These are phyloP conservation scores for Plasmopara viticola DNA, from an alignment of 352 stramenopile genomes.

Conservation along the genomic window DNA sequence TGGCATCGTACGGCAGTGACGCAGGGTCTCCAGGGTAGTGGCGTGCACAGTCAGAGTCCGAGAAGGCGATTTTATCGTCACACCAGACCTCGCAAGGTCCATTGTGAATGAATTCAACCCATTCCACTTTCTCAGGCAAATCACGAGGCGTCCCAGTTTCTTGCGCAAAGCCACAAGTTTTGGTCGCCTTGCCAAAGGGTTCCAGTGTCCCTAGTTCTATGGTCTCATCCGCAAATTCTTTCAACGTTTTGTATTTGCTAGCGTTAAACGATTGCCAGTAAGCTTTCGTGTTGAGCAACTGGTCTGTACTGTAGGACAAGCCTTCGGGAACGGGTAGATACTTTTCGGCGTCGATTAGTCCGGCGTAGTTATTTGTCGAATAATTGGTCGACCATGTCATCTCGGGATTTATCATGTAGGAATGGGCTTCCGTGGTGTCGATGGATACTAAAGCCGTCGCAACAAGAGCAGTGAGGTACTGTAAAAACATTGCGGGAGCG, in stretches of 20 bases:
- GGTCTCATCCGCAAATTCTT: conserved; percentile 25
- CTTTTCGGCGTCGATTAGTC: conserved; percentile 31
- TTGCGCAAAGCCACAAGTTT: conserved; percentile 25
- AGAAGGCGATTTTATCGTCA: conserved; percentile 42
- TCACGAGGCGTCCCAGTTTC: conserved; percentile 22
- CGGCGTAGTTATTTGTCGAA: conserved; percentile 9
- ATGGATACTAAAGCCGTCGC: not conserved
- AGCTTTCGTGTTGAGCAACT: conserved; percentile 20
- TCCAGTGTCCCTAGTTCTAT: conserved; percentile 20
- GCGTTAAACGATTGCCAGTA: conserved; percentile 31
- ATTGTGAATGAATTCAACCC: conserved; percentile 34
- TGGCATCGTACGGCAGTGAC: conserved; percentile 33
- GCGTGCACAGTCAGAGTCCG: conserved; percentile 30
- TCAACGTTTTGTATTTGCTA: conserved; percentile 32
- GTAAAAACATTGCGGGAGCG: not conserved
- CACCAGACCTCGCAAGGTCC: conserved; percentile 59
- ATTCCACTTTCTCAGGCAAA: conserved; percentile 23
- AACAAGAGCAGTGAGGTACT: not conserved
- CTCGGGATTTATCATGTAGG: conserved; percentile 1
- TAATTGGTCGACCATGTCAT: not conserved
- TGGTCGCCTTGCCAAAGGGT: conserved; percentile 19
- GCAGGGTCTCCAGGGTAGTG: conserved; percentile 29
- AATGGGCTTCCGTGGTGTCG: not conserved
- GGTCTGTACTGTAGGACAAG: conserved; percentile 26
- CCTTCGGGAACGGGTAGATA: conserved; percentile 29